Conservation (phyloP, 441 rosid genomes). For the Populus tomentosa region DNA sequence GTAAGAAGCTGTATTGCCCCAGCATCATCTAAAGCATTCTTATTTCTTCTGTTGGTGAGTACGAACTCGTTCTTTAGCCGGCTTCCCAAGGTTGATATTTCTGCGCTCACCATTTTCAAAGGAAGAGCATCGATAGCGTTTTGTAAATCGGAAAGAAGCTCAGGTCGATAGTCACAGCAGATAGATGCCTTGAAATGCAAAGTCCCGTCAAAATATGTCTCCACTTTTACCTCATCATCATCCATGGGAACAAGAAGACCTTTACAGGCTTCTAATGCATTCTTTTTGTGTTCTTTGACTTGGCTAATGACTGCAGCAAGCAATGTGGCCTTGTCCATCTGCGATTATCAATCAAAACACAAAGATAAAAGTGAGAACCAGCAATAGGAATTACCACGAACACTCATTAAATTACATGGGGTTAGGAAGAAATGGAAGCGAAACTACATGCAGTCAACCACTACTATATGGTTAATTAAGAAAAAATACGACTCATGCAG, state of each 20-base stretch:
- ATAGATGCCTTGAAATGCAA: conserved; percentile 44
- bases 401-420: background rate
- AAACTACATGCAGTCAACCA: background rate
- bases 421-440: background rate
- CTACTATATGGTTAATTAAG: background rate
- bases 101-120: conserved; percentile 34
- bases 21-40: conserved; percentile 10
- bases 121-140: conserved; percentile 44
- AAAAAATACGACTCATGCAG: background rate
- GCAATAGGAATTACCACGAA: background rate
- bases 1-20: conserved; percentile 19
- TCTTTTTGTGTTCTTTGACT: conserved; percentile 51
- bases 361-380: background rate
- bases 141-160: conserved; percentile 41
- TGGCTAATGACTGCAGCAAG: conserved; percentile 56
- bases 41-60: conserved; percentile 11
- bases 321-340: conserved; percentile 78
- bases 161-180: conserved; percentile 53
- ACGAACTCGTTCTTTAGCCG: conserved; percentile 44
- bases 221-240: conserved; percentile 52
- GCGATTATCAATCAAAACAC: background rate
- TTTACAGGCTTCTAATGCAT: conserved; percentile 41
- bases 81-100: conserved; percentile 48
- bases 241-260: conserved; percentile 52
- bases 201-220: conserved; percentile 22